phyloP scores from a whole-genome alignment of 768 basidiomycete genomes.

The Lactarius quietus region DNA sequence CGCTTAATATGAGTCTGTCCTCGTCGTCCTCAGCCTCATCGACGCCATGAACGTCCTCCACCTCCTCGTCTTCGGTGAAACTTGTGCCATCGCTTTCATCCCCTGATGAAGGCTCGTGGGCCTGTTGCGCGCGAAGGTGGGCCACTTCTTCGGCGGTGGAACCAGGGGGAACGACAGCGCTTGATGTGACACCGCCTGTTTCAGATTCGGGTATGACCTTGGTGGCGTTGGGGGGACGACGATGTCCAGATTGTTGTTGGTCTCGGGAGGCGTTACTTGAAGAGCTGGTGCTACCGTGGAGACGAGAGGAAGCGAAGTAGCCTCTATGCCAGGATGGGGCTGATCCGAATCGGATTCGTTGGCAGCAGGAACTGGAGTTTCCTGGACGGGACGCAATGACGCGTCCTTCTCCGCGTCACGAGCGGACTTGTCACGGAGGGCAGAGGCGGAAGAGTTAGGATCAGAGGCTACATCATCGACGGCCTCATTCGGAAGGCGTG shows the following conservation, averaged over 20 bases:
- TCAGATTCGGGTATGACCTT: slow-evolving; percentile 60
- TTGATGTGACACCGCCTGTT: slow-evolving; percentile 86
- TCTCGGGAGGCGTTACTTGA: slow-evolving; percentile 28
- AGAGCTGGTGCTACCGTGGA: slow-evolving; percentile 18
- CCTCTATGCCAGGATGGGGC: slow-evolving; percentile 12
- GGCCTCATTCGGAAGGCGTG: slow-evolving; percentile 45
- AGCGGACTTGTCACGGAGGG: slow-evolving; percentile 31
- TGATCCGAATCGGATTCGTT: slow-evolving; percentile 23
- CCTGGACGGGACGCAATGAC: slow-evolving; percentile 24
- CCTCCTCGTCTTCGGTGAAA: slow-evolving; percentile 66
- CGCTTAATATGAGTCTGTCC: slow-evolving; percentile 81
- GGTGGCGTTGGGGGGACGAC: slow-evolving; percentile 49
- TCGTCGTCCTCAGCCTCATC: slow-evolving; percentile 84
- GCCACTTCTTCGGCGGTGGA: slow-evolving; percentile 52
- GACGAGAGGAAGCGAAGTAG: slow-evolving; percentile 11
- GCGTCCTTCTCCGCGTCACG: slow-evolving; percentile 28
- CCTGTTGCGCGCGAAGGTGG: slow-evolving; percentile 30
- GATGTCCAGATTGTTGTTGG: slow-evolving; percentile 35
- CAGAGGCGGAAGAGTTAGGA: slow-evolving; percentile 25
- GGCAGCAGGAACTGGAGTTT: slow-evolving; percentile 27
- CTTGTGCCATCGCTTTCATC: slow-evolving; percentile 60
- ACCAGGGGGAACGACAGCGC: slow-evolving; percentile 88
- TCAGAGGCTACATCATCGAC: slow-evolving; percentile 31
- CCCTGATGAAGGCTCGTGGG: slow-evolving; percentile 43
- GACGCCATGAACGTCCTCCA: slow-evolving; percentile 48